Base-by-base conservation (phyloP, 768 basidiomycete species). In the Naematelia encephala region DNA sequence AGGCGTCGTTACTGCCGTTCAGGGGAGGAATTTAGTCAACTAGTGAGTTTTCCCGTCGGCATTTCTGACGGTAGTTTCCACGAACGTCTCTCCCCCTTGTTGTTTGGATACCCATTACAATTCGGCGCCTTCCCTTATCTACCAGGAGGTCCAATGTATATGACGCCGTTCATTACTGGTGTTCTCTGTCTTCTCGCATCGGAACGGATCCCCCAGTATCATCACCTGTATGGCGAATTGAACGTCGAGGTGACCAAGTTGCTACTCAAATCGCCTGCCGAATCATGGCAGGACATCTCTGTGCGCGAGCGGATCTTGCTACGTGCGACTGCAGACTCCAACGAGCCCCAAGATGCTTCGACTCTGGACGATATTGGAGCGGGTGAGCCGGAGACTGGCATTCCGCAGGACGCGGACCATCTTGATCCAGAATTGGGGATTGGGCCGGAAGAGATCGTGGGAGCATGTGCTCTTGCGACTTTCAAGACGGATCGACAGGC, bases 361-460 rank as follows among this genome's bases (percentile, higher is more conserved):
- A n/a, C n/a, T n/a, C n/a, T n/a, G n/a, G n/a, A n/a, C n/a, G n/a
- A n/a, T n/a, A n/a, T n/a, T n/a, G n/a, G n/a, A n/a, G n/a, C n/a
- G n/a, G n/a, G n/a, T n/a, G n/a, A n/a, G n/a, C n/a, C n/a, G n/a
- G n/a, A n/a, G n/a, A n/a, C n/a, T n/a, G n/a, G n/a, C n/a, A n/a
- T n/a, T n/a, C n/a, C n/a, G n/a, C 14, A 43, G 58, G 63, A 54
- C 13, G 62, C 61, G 43, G 64, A 64, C 13, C 34, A 59, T 10
- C 56, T 69, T 12, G 70, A 72, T 57, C 61, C 68, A 10, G 70
- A 72, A 51, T 51, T 72, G 46, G 70, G 68, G 5, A 58, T 72
- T 21, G 70, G 70, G 0, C 70, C 70, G 16, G 70, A 72, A 48
- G 70, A 72, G 57, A 72, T 72, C 53, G 63, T 69, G 4, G 68